phyloP scores from a whole-genome alignment of 2,329 filamentous ascomycete genomes.

The Fusarium sp. region DNA sequence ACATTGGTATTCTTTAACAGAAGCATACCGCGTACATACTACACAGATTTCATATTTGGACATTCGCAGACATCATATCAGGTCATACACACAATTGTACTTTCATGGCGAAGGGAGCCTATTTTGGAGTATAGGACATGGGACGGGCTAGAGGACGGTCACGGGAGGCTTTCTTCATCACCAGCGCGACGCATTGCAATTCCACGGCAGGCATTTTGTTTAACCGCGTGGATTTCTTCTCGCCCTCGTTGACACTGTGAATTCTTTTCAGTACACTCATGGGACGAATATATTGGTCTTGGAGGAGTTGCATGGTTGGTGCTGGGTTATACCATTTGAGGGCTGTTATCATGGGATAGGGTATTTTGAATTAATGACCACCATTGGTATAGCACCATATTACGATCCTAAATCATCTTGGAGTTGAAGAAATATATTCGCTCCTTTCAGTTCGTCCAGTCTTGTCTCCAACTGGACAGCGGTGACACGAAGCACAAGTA shows the following conservation, averaged over 20 bases:
- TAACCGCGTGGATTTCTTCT: constrained; percentile 13
- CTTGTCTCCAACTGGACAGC: background rate
- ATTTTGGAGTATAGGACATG: constrained; percentile 34
- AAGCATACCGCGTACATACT: constrained; percentile 22
- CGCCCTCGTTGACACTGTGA: constrained; percentile 5
- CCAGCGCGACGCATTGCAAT: constrained; percentile 36
- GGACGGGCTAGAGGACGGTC: constrained; percentile 28
- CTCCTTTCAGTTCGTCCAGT: constrained; percentile 4
- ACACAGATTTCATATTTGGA: constrained; percentile 21
- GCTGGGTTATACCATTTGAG: constrained; percentile 24
- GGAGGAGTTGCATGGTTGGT: constrained; percentile 34
- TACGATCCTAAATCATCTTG: background rate
- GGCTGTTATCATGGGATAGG: constrained; percentile 8
- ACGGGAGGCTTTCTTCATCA: constrained; percentile 33
- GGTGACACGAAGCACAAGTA: background rate
- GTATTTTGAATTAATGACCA: constrained; percentile 4
- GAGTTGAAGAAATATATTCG: background rate
- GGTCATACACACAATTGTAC: constrained; percentile 20
- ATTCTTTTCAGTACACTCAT: constrained; percentile 20
- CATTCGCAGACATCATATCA: constrained; percentile 21
- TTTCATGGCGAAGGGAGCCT: constrained; percentile 23
- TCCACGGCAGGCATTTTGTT: constrained; percentile 39
- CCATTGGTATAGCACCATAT: constrained; percentile 5
- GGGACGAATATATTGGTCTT: constrained; percentile 14
- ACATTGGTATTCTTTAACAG: constrained; percentile 5